Percentiles rank a stretch among this genome's conserved stretches.
Conservation (phyloP, 371 early-diverging fungal species). For the Mycotypha africana region DNA sequence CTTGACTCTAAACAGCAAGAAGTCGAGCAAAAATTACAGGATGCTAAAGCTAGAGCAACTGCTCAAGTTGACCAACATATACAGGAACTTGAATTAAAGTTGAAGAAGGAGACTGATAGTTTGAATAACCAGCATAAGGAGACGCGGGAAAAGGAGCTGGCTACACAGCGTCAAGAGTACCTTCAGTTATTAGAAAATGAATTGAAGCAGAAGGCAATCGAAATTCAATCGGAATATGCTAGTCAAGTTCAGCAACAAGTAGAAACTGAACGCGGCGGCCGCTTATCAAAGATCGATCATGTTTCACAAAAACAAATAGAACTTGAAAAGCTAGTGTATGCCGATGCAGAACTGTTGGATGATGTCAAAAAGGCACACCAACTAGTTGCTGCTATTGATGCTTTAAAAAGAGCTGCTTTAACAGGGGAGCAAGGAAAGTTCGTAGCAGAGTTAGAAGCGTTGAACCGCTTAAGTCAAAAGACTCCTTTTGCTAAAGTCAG, state of each 20-base stretch:
- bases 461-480: conserved; percentile 33
- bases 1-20: conserved; percentile 12
- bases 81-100: conserved; percentile 33
- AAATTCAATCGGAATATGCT: conserved; percentile 52
- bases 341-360: conserved; percentile 58
- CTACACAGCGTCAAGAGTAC: conserved; percentile 32
- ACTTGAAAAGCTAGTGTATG: conserved; percentile 60
- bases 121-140: conserved; percentile 20
- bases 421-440: conserved; percentile 52
- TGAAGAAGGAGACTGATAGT: conserved; percentile 25
- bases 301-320: conserved; percentile 69
- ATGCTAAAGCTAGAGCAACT: conserved; percentile 14
- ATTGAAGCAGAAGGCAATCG: conserved; percentile 45
- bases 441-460: conserved; percentile 61
- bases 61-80: conserved; percentile 32
- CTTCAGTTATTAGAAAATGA: conserved; percentile 33
- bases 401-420: conserved; percentile 42
- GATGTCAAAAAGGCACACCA: conserved; percentile 51
- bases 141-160: conserved; percentile 30
- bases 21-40: conserved; percentile 15
- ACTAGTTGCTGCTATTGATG: conserved; percentile 48
- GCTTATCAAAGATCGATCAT: conserved; percentile 80
- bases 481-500: conserved; percentile 37
- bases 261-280: conserved; percentile 87
- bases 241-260: conserved; percentile 74